A percentile compares a stretch with the other conserved stretches of the same genome.
These are phyloP conservation scores for Pseudoturritis turrita DNA, from an alignment of 345 rosid genomes.

Conservation along the genomic window DNA sequence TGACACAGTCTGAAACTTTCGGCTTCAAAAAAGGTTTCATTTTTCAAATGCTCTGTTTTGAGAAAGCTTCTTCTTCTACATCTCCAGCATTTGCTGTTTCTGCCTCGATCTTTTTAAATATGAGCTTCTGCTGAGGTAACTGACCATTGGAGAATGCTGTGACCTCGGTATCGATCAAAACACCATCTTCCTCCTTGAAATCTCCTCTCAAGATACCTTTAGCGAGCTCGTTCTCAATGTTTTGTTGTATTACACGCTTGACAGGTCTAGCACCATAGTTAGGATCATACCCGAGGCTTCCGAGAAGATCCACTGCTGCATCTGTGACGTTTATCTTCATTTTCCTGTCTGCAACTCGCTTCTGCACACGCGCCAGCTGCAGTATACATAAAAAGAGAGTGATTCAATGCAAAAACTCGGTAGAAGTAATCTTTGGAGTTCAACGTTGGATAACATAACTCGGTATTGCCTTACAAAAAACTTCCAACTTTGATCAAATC, in stretches of 20 bases:
- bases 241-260: conserved; percentile 92
- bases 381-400: conserved; percentile 5
- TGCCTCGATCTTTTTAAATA: conserved; percentile 46
- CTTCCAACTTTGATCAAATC: background rate
- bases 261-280: conserved; percentile 98
- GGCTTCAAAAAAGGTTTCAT: background rate
- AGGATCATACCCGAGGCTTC: conserved; percentile 87
- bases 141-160: conserved; percentile 67
- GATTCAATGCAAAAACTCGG: no score
- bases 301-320: conserved; percentile 74
- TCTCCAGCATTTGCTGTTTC: conserved; percentile 33
- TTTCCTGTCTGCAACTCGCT: conserved; percentile 82
- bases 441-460: background rate
- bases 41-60: conserved; percentile 18
- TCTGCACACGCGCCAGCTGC: conserved; percentile 90
- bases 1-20: background rate
- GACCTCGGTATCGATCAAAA: conserved; percentile 69
- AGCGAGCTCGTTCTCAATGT: conserved; percentile 92
- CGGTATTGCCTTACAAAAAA: background rate
- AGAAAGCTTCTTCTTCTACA: conserved; percentile 30
- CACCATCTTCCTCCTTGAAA: conserved; percentile 72
- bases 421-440: no score
- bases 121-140: conserved; percentile 83
- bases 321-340: conserved; percentile 69
- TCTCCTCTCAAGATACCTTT: conserved; percentile 94